These are phyloP conservation scores for Citrus australasica DNA, from an alignment of 345 rosid genomes.

Conservation along the genomic window DNA sequence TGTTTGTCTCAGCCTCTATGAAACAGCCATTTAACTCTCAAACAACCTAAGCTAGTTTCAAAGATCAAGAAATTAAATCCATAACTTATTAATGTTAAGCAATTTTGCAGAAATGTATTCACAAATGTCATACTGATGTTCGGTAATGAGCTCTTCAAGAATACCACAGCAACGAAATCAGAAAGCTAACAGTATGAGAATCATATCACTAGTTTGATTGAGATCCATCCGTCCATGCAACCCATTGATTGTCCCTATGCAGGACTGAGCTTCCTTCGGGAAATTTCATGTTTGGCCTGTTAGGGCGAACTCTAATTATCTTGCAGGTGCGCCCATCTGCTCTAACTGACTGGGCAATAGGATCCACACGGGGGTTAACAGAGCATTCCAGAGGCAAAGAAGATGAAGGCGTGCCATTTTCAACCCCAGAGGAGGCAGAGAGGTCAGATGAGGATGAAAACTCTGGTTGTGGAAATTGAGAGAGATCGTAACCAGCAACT, in stretches of 20 bases:
- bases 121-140: not conserved
- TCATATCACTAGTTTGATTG: not conserved
- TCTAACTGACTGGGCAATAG: not conserved
- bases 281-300: conserved; percentile 13
- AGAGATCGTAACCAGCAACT: not conserved
- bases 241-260: conserved; percentile 26
- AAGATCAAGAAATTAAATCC: not conserved
- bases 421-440: not conserved
- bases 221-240: conserved; percentile 17
- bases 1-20: not conserved
- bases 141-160: not conserved
- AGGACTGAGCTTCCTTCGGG: conserved; percentile 21
- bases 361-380: not conserved
- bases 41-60: not conserved
- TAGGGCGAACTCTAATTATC: conserved; percentile 21
- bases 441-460: not conserved
- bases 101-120: not conserved
- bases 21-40: not conserved
- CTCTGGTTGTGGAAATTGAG: conserved; percentile 17
- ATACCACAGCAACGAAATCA: not conserved
- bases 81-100: not conserved
- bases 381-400: not conserved
- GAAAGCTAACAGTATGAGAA: not conserved
- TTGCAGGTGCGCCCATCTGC: not conserved
- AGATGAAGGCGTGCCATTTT: not conserved